Evolutionary conservation across 257 asterid species (phyloP), one percentile per base, ranked within the genome.

Genomic region (Solanum ossicruentum): DNA sequence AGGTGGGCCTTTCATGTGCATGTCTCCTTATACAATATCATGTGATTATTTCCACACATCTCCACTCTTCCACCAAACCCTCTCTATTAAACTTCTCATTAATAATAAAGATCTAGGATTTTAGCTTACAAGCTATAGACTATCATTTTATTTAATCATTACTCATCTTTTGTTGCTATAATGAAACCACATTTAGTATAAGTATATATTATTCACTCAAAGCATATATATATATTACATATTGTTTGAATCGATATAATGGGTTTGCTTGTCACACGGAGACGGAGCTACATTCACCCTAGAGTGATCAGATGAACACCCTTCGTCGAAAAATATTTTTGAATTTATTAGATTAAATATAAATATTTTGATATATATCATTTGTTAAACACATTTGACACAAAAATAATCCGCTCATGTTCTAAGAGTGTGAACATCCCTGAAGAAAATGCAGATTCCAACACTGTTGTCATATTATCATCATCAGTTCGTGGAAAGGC

Each of bases 1-100:
- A 32, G 63, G 86, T 86, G 88, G 91, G 87, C 83, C 91, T 80
- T 84, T 63, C 79, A 49, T 87, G 91, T 87, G 80, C 73, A 80
- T 87, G 89, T 84, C 85, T 89, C 86, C 58, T 67, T 78, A 67
- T 57, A 84, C 91, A 89, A 75, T 52, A 78, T 83, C 90, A 89
- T 87, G 91, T 89, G 91, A 87, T 84, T 84, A 85, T 87, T 75
- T 81, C 84, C 86, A 80, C 52, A 75, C 90, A 87, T 51, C 69
- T 82, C 87, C 87, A 85, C 87, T 77, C 82, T 77, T 51, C 11
- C 82, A 77, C 82, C 82, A 26, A 77, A 51, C 63, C 52, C 23
- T 2, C 66, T 75, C 45, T 51, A 77, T 26, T 49, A 51, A 77
- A 9, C 45, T 51, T 85, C 88, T 28, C 28, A 21, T n/a, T 26